Conservation (phyloP, 2,329 filamentous ascomycete species). For the Diaporthe sp. region DNA sequence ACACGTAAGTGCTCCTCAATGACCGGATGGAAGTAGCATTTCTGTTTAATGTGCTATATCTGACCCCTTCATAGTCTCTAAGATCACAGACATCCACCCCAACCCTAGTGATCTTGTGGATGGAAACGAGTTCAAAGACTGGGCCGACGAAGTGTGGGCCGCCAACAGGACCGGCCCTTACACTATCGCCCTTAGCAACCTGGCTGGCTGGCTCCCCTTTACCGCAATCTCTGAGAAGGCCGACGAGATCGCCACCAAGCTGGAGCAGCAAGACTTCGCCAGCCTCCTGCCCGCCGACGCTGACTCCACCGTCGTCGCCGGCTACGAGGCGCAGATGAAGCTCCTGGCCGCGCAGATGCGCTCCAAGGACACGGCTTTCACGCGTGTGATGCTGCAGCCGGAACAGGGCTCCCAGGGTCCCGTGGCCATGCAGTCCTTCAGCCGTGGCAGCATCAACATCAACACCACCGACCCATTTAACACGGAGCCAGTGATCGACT, state of each 20-base stretch:
- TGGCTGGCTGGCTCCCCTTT: conserved; percentile 49
- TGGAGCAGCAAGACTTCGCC: conserved; percentile 46
- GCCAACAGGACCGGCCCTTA: conserved; percentile 45
- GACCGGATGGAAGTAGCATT: not conserved
- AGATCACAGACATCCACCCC: conserved; percentile 38
- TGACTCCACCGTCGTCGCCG: conserved; percentile 47
- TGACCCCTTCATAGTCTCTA: conserved; percentile 5
- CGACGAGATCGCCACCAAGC: conserved; percentile 44
- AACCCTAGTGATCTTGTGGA: conserved; percentile 43
- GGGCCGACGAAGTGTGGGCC: conserved; percentile 44
- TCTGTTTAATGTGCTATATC: not conserved
- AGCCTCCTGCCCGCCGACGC: conserved; percentile 45
- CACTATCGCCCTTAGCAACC: conserved; percentile 48
- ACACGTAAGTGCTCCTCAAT: conserved; percentile 38
- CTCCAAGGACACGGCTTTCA: conserved; percentile 48
- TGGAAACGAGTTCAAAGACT: conserved; percentile 38
- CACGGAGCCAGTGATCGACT: conserved; percentile 50
- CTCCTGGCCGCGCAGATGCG: conserved; percentile 47
- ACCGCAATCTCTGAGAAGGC: conserved; percentile 46
- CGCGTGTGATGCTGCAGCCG: conserved; percentile 45
- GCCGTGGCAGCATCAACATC: conserved; percentile 51
- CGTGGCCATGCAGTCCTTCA: conserved; percentile 37
- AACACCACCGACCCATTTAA: conserved; percentile 49
- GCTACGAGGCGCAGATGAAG: conserved; percentile 51
- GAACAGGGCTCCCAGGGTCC: conserved; percentile 3